Conservation (phyloP, 306 rosid genomes). For the Styphnolobium japonicum region DNA sequence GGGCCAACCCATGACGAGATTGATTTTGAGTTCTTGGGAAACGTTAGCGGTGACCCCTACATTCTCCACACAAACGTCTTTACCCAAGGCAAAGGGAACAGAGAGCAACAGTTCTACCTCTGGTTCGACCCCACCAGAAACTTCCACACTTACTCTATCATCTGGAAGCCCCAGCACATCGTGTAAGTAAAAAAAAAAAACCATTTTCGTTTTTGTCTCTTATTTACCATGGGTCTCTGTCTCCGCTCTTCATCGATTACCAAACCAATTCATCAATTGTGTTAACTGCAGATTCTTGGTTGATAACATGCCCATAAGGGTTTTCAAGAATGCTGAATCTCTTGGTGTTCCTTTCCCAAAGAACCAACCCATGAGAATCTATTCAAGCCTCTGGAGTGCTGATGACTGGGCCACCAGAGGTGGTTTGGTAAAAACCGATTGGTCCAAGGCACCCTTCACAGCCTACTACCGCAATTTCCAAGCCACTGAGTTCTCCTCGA, state of each 20-base stretch:
- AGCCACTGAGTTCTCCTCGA: slow-evolving; percentile 29
- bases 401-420: slow-evolving; percentile 90
- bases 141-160: slow-evolving; percentile 84
- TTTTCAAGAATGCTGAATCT: slow-evolving; percentile 65
- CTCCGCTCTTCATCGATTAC: not conserved
- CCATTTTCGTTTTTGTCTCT: not conserved
- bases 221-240: not conserved
- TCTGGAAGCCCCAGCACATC: slow-evolving; percentile 82
- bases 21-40: slow-evolving; percentile 89
- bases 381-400: slow-evolving; percentile 81
- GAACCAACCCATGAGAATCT: slow-evolving; percentile 69
- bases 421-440: slow-evolving; percentile 77
- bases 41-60: slow-evolving; percentile 82
- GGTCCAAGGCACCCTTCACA: slow-evolving; percentile 82
- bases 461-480: slow-evolving; percentile 83
- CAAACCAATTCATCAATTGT: not conserved
- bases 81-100: slow-evolving; percentile 73
- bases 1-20: slow-evolving; percentile 86
- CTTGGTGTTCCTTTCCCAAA: slow-evolving; percentile 75
- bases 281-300: slow-evolving; percentile 58
- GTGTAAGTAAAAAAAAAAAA: slow-evolving; percentile 37
- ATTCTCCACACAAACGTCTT: slow-evolving; percentile 75
- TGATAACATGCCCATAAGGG: slow-evolving; percentile 72
- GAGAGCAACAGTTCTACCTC: slow-evolving; percentile 82
- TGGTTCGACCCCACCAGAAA: slow-evolving; percentile 90